Base-by-base conservation (phyloP, 2,329 filamentous ascomycete species). In the Hymenoscyphus infarciens region DNA sequence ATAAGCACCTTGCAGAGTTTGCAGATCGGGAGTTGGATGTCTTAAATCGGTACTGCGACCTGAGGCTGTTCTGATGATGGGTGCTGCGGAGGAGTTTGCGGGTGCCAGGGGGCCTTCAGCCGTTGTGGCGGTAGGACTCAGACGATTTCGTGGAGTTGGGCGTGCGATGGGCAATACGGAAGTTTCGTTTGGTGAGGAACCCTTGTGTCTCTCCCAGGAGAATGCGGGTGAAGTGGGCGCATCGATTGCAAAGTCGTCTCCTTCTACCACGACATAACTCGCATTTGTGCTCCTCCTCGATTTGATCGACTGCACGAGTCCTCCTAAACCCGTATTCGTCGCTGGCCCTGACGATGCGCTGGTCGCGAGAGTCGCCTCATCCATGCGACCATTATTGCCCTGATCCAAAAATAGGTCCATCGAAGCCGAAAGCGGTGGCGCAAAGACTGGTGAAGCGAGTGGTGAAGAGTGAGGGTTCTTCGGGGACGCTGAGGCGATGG, bases 1-100 rank as follows among this genome's bases (percentile, higher is more conserved):
- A 72, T 85, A 87, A 35, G 84, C 84, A 29, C 83, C 85, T 63
- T 87, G 83, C 61, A 86, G 80, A 58, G 81, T 80, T 72, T 84
- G 84, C 57, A 84, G 77, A 71, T 89, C 87, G 60, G 87, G 86
- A 1, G 81, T 81, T 33, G 86, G 86, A 71, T 88, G 86, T 66
- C 79, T 78, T 56, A 86, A 58, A 11, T 38, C 13, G 66, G 68
- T 52, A 54, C 63, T 72, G 55, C 67, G 69, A 27, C 68, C 71
- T 19, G 72, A 73, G 25, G 70, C 67, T 7, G 70, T 72, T 58
- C 70, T 68, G 31, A 71, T 27, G 54, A 70, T 64, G 6, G 69
- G 64, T 31, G 64, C 62, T 35, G 53, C 27, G 25, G 45, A 52
- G 19, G 45, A 52, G 16, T 61, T 45, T 54, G 56, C 54, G 59